Conservation (phyloP, 2,329 filamentous ascomycete species). For the Cercospora sp. region DNA sequence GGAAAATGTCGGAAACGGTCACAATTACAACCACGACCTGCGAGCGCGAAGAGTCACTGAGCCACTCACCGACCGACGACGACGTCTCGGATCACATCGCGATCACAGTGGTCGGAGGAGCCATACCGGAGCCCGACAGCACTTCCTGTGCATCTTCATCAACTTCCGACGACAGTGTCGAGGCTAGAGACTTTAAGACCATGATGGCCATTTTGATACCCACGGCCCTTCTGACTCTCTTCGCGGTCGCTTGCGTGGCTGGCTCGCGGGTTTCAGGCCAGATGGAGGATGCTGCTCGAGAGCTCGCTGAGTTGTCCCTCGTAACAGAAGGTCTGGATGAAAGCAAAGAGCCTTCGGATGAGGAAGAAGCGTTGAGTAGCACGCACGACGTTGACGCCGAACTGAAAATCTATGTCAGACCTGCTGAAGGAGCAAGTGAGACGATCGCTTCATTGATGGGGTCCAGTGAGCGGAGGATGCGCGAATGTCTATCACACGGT, state of each 20-base stretch:
- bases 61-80: background rate
- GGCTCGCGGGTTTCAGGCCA: background rate
- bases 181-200: background rate
- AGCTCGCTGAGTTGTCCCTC: background rate
- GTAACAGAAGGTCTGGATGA: background rate
- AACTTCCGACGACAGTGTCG: background rate
- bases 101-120: background rate
- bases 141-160: background rate
- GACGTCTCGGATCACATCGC: background rate
- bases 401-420: background rate
- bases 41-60: background rate
- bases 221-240: background rate
- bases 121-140: background rate
- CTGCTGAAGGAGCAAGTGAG: background rate
- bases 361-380: background rate
- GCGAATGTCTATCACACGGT: too few relatives aligned
- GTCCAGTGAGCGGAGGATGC: too few relatives aligned
- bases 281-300: background rate
- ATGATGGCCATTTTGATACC: background rate
- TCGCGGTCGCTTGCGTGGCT: background rate
- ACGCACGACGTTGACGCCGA: background rate
- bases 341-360: background rate
- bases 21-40: background rate
- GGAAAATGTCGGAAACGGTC: background rate
- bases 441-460: too few relatives aligned